Base-by-base conservation (phyloP, 2,329 filamentous ascomycete species). In the Aspergillus ochraceoroseus region DNA sequence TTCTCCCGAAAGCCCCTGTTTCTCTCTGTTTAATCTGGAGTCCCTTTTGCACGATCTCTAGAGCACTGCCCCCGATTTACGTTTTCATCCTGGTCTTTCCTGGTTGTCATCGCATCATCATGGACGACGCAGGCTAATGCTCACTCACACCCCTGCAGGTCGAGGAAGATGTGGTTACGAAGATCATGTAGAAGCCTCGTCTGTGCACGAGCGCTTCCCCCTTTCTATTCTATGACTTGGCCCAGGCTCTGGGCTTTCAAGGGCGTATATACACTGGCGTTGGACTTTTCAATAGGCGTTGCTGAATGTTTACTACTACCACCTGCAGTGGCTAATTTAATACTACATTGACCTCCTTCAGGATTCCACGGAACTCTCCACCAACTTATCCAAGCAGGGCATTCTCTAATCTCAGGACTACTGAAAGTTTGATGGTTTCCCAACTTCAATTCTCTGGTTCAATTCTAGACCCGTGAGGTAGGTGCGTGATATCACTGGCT, bases 81-180 rank as follows among this genome's bases (percentile, higher is more conserved):
- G 19, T 14, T 4, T 11, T 31, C 14, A 8, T 25, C 12, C 23
- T 12, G 11, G 5, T 6, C 9, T n/a, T 5, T 22, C 22, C 3
- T n/a, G 32, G 22, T 35, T 33, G 14, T n/a, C n/a, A n/a, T n/a
- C n/a, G n/a, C n/a, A n/a, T n/a, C n/a, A n/a, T n/a, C 26, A 28
- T 28, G 8, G 11, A 3, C 26, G 28, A 42, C 29, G 20, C n/a
- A 28, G 49, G 64, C 69, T 71, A 70, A 72, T 65, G 51, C 55
- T 49, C 51, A 51, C 48, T 54, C 49, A 53, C 60, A n/a, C n/a
- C n/a, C n/a, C n/a, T 63, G 66, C 79, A 90, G 85, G 83, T 87
- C 70, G 85, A 90, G 74, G 85, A 89, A 72, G 85, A 89, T 58
- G 69, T 73, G 71, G 80, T 89, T 66, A 88, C 85, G 58, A 90